These are phyloP conservation scores for Panicum virgatum DNA, from an alignment of 202 grass and related monocot genomes.

Conservation along the genomic window DNA sequence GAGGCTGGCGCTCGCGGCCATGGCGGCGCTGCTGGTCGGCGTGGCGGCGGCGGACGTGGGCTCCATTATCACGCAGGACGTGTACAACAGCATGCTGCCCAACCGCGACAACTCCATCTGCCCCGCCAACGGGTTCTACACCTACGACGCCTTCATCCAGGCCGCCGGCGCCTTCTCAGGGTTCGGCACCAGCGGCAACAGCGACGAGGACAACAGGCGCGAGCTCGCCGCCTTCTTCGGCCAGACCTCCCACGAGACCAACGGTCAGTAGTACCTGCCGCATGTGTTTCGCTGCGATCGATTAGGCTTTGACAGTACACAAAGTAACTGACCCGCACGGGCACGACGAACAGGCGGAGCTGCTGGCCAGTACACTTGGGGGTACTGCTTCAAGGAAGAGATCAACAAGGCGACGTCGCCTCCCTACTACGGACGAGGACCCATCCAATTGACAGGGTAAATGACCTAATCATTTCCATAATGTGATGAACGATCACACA, in stretches of 20 bases:
- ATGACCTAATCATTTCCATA: too few relatives aligned
- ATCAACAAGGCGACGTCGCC: not conserved
- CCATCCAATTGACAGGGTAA: constrained; percentile 49
- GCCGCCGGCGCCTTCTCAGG: constrained; percentile 34
- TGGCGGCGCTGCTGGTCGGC: not conserved
- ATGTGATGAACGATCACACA: too few relatives aligned
- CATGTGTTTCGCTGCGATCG: too few relatives aligned
- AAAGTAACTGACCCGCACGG: not conserved
- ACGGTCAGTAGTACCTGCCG: not conserved
- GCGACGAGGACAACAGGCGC: constrained; percentile 2
- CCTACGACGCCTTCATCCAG: constrained; percentile 43
- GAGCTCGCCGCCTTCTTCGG: constrained; percentile 63
- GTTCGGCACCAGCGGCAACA: constrained; percentile 33
- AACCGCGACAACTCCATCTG: constrained; percentile 36
- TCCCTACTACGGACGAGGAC: constrained; percentile 51
- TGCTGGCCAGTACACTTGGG: constrained; percentile 29
- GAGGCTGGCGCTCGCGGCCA: too few relatives aligned
- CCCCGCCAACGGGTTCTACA: constrained; percentile 52
- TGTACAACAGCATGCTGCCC: constrained; percentile 46
- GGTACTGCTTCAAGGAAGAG: constrained; percentile 48
- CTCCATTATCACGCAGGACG: constrained; percentile 32
- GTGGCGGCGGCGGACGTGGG: constrained; percentile 3
- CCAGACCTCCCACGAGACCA: constrained; percentile 61
- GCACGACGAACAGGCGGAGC: not conserved
- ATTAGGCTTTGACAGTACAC: too few relatives aligned